Base-by-base conservation (phyloP, 129 eudicot species). In the Lonicera japonica region DNA sequence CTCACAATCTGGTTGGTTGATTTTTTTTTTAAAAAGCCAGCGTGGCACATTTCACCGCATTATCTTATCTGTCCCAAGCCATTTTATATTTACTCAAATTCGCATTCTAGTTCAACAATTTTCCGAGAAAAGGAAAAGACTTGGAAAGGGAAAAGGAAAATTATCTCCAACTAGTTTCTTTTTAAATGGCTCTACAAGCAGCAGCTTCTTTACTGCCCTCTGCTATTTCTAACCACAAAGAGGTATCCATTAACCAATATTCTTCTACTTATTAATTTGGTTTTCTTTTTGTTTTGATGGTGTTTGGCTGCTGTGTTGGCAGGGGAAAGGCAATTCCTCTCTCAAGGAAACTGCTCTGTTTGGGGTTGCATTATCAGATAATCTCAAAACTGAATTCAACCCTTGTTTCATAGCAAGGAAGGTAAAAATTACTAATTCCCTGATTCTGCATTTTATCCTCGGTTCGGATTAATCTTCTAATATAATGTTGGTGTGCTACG, bases 151-250 rank as follows among this genome's bases (percentile, higher is more conserved):
- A 29, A 53, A 45, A 29, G 22, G 46, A 18, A 19, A 53, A 39
- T 16, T 46, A 45, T 39, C 45, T 34, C 25, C 8, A 40, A 25
- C 48, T 51, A 64, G 18, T 47, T 19, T 13, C 24, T n/a, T 7
- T 25, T 22, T 54, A 54, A 43, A 87, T 91, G 98, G 98, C 97
- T 59, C 86, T 91, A 21, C 94, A 79, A 73, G 90, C 90, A 66
- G 82, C 94, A 57, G 64, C 94, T 46, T 72, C 82, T 58, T 76
- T 80, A 48, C 85, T 88, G 8, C 77, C 84, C 6, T 29, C 36
- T 21, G 77, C 95, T 17, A 73, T 77, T 72, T 73, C 82, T 21
- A 62, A 73, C 63, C 80, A 75, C 75, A 91, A 84, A 67, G 98
- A 87, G 95, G 96, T 90, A 56, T 9, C 19, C 25, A 21, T 7